A percentile compares a stretch with the other conserved stretches of the same genome.
Conservation (phyloP, 495 filamentous ascomycete species). For the Opeltia flavorubescens region DNA sequence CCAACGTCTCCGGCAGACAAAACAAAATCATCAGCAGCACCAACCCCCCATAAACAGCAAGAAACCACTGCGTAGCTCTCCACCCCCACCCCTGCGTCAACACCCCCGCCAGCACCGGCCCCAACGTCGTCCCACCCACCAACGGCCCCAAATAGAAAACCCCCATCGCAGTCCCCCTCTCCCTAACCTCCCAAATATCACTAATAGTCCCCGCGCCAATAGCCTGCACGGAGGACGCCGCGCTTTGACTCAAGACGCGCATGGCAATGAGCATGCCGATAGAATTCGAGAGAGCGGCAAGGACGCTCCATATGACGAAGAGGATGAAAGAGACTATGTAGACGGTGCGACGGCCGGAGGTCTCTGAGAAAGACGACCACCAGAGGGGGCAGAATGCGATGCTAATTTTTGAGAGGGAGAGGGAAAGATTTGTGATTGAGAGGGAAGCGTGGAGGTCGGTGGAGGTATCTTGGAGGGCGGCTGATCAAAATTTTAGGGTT, state of each 20-base stretch:
- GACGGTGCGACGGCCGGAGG: conserved; percentile 66
- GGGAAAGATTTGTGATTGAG: conserved; percentile 66
- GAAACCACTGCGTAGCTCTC: too few species aligned
- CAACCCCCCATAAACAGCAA: too few species aligned
- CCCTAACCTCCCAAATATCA: too few species aligned
- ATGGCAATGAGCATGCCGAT: conserved; percentile 81
- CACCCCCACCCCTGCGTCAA: too few species aligned
- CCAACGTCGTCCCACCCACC: too few species aligned
- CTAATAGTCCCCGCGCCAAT: too few species aligned
- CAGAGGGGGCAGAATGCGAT: conserved; percentile 89
- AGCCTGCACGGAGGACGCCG: conserved; percentile 79
- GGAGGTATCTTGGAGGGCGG: conserved; percentile 57
- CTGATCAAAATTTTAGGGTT: too few species aligned
- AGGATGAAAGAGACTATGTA: conserved; percentile 75
- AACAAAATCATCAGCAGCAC: too few species aligned
- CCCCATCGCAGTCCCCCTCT: too few species aligned
- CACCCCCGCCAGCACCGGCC: too few species aligned
- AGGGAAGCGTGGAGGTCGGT: conserved; percentile 46
- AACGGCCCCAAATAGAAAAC: too few species aligned
- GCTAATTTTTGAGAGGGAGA: conserved; percentile 76
- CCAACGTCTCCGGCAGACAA: too few species aligned
- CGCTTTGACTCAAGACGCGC: conserved; percentile 68
- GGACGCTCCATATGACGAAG: conserved; percentile 62
- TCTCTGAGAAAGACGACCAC: conserved; percentile 89
- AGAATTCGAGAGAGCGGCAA: conserved; percentile 57